Percentiles rank a stretch among this genome's conserved stretches.
Conservation (phyloP, 352 stramenopile species). For the Pythium phragmiticola region DNA sequence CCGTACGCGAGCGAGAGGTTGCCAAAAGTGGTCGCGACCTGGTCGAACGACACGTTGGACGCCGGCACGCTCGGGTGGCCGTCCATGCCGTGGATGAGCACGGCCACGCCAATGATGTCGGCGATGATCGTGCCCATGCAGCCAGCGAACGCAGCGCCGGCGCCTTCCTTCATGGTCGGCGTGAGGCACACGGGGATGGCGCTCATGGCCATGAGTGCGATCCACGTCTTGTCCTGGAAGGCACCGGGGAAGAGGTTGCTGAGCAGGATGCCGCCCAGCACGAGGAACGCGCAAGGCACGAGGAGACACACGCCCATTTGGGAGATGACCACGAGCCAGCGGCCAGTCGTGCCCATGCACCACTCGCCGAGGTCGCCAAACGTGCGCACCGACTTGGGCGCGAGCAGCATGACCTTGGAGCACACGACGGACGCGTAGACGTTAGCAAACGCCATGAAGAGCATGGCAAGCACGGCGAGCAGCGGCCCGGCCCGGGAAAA, state of each 20-base stretch:
- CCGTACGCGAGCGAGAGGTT: constrained; percentile 37
- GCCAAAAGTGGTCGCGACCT: constrained; percentile 31
- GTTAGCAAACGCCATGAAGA: constrained; percentile 39
- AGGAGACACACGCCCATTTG: constrained; percentile 28
- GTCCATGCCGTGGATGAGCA: constrained; percentile 31
- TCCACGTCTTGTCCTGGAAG: constrained; percentile 28
- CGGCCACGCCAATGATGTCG: constrained; percentile 24
- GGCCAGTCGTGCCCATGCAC: constrained; percentile 29
- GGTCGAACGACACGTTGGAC: constrained; percentile 31
- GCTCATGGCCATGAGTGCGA: constrained; percentile 30
- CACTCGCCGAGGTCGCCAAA: constrained; percentile 38
- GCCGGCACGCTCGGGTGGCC: constrained; percentile 23
- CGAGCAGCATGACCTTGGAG: constrained; percentile 21
- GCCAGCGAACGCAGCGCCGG: constrained; percentile 28
- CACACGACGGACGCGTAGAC: constrained; percentile 31
- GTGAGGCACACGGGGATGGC: constrained; percentile 31
- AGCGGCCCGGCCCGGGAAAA: constrained; percentile 52
- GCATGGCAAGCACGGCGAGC: constrained; percentile 26
- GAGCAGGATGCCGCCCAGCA: constrained; percentile 29
- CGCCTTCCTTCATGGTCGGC: constrained; percentile 34
- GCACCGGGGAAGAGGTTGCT: constrained; percentile 28
- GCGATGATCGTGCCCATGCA: constrained; percentile 32
- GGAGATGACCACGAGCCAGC: constrained; percentile 27
- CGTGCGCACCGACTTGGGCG: constrained; percentile 15
- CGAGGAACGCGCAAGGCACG: constrained; percentile 23